These are phyloP conservation scores for Melastoma candidum DNA, from an alignment of 441 rosid genomes.

Conservation along the genomic window DNA sequence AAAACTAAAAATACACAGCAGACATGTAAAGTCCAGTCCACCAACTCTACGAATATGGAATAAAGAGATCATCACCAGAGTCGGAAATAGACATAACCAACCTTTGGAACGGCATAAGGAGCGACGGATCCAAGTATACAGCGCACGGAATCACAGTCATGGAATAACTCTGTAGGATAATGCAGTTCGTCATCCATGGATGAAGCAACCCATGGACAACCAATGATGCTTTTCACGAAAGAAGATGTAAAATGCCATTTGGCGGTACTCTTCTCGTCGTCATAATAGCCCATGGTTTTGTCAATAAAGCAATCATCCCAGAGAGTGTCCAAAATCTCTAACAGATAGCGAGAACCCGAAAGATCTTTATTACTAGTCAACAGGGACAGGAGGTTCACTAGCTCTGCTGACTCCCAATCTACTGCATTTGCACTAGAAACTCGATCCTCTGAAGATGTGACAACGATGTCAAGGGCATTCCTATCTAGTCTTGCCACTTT, in stretches of 20 bases:
- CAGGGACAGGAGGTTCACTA: slow-evolving; percentile 40
- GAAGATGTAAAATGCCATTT: slow-evolving; percentile 50
- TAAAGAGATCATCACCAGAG: not conserved
- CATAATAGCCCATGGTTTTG: slow-evolving; percentile 40
- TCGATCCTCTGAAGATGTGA: slow-evolving; percentile 18
- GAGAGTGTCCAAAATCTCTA: slow-evolving; percentile 59
- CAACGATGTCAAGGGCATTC: slow-evolving; percentile 39
- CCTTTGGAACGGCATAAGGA: slow-evolving; percentile 92
- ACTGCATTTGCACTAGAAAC: slow-evolving; percentile 29
- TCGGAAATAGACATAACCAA: slow-evolving; percentile 20
- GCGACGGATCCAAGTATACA: slow-evolving; percentile 68
- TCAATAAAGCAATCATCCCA: slow-evolving; percentile 71
- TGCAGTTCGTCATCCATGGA: slow-evolving; percentile 65
- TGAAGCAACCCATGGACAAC: slow-evolving; percentile 67
- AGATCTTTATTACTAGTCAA: slow-evolving; percentile 34
- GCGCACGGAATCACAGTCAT: slow-evolving; percentile 79
- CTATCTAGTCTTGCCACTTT: slow-evolving; percentile 65
- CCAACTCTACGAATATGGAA: too few species aligned
- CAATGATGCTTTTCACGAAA: slow-evolving; percentile 53
- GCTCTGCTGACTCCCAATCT: slow-evolving; percentile 92
- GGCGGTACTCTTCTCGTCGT: slow-evolving; percentile 23
- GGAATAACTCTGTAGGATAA: slow-evolving; percentile 60
- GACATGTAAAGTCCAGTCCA: too few species aligned
- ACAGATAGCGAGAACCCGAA: slow-evolving; percentile 54
- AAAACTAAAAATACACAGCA: too few species aligned